Conservation (phyloP, 2,329 filamentous ascomycete species). For the Fusarium ambrosium region DNA sequence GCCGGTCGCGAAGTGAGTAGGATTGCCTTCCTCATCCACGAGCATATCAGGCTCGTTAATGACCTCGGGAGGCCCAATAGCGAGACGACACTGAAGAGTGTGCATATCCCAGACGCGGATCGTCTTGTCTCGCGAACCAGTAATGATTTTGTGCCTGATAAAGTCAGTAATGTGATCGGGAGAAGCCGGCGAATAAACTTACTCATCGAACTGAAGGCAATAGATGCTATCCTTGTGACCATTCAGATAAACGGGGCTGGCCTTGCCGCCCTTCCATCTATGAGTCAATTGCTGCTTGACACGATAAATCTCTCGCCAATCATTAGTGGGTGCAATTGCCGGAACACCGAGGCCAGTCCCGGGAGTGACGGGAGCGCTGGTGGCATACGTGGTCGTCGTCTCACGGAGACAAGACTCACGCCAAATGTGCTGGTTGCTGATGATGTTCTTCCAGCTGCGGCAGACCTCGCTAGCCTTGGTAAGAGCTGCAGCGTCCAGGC, state of each 20-base stretch:
- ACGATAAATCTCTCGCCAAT: slow-evolving; percentile 90
- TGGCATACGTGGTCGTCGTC: slow-evolving; percentile 72
- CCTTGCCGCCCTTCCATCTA: slow-evolving; percentile 84
- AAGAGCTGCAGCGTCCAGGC: slow-evolving; percentile 68
- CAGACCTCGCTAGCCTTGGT: slow-evolving; percentile 65
- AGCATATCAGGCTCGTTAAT: slow-evolving; percentile 67
- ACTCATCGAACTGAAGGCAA: slow-evolving; percentile 98
- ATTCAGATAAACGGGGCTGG: slow-evolving; percentile 88
- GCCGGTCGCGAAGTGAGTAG: slow-evolving; percentile 68
- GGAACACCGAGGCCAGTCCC: slow-evolving; percentile 72
- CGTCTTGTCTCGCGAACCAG: slow-evolving; percentile 93
- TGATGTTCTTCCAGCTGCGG: slow-evolving; percentile 61
- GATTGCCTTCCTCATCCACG: slow-evolving; percentile 63
- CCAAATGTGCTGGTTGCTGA: slow-evolving; percentile 72
- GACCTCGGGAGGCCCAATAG: slow-evolving; percentile 84
- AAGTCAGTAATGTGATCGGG: slow-evolving; percentile 50
- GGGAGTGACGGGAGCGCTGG: slow-evolving; percentile 64
- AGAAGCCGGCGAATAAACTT: slow-evolving; percentile 53
- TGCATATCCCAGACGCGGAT: slow-evolving; percentile 97
- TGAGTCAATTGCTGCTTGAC: slow-evolving; percentile 81
- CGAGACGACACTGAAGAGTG: slow-evolving; percentile 84
- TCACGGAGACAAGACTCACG: slow-evolving; percentile 73
- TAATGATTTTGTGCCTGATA: slow-evolving; percentile 89
- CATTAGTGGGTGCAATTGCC: slow-evolving; percentile 68
- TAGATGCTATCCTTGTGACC: slow-evolving; percentile 97